A percentile compares a stretch with the other conserved stretches of the same genome.
Evolutionary conservation across 2,329 filamentous ascomycete genomes (phyloP).

Genomic region (Gnomoniopsis sp.): DNA sequence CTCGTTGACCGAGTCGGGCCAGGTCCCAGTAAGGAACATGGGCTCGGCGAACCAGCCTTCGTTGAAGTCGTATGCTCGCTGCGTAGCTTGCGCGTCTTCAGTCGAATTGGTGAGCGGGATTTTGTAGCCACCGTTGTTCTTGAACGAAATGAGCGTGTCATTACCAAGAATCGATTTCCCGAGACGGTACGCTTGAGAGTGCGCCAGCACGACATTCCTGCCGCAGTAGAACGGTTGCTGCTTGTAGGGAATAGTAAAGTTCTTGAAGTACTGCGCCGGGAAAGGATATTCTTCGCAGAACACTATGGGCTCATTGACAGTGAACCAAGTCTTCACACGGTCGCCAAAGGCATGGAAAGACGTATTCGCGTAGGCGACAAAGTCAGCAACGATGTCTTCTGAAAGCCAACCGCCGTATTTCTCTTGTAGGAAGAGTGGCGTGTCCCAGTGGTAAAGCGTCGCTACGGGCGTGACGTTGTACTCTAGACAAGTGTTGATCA

Average conservation of each 20-base stretch:
- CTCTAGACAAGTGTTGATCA: slow-evolving; percentile 13
- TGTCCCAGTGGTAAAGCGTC: slow-evolving; percentile 14
- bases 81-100: slow-evolving; percentile 9
- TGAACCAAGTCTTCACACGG: slow-evolving; percentile 12
- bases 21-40: slow-evolving; percentile 11
- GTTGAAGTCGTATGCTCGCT: slow-evolving; percentile 15
- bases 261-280: slow-evolving; percentile 13
- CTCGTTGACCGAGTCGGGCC: slow-evolving; percentile 9
- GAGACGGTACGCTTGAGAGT: slow-evolving; percentile 11
- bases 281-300: slow-evolving; percentile 10
- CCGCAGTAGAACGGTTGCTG: slow-evolving; percentile 15
- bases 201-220: slow-evolving; percentile 11
- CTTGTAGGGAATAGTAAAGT: slow-evolving; percentile 10
- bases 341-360: slow-evolving; percentile 9
- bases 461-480: slow-evolving; percentile 11
- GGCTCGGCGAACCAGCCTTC: slow-evolving; percentile 16
- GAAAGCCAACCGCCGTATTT: slow-evolving; percentile 13
- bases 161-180: slow-evolving; percentile 8
- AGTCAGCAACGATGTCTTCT: slow-evolving; percentile 14
- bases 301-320: slow-evolving; percentile 14
- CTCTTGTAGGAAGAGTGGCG: slow-evolving; percentile 11
- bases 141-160: slow-evolving; percentile 13
- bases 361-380: slow-evolving; percentile 11
- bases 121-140: slow-evolving; percentile 16
- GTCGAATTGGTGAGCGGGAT: slow-evolving; percentile 8